Percentiles rank a stretch among this genome's conserved stretches.
These are phyloP conservation scores for Groenewaldozyma auringiensis DNA, from an alignment of 1,139 yeast species.

Conservation along the genomic window DNA sequence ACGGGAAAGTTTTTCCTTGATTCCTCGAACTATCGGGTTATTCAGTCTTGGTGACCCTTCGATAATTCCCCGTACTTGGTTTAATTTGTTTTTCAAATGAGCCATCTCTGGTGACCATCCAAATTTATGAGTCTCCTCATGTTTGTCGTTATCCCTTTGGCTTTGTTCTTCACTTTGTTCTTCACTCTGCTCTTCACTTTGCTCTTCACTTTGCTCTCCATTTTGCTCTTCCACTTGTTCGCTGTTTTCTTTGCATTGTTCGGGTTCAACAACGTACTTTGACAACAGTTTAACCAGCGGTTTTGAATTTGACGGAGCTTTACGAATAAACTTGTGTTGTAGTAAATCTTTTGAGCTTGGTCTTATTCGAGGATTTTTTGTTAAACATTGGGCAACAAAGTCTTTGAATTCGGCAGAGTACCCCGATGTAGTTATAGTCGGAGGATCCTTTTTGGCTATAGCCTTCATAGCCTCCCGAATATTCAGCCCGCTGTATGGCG, in stretches of 20 bases:
- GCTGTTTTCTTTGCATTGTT: neutral
- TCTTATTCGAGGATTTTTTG: conserved; percentile 48
- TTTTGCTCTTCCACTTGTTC: no score
- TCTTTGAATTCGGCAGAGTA: conserved; percentile 40
- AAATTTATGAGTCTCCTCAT: no score
- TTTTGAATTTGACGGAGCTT: neutral
- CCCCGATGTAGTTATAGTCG: conserved; percentile 36
- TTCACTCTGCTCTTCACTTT: no score
- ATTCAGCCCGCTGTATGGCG: conserved; percentile 51
- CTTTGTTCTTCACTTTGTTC: no score
- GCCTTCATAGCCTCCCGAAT: conserved; percentile 70
- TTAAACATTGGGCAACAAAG: conserved; percentile 53
- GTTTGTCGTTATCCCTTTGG: no score
- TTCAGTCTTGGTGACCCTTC: no score
- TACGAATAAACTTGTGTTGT: conserved; percentile 1
- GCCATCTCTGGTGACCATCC: neutral
- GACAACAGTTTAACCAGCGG: neutral
- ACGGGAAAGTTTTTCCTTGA: neutral
- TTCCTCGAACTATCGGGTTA: neutral
- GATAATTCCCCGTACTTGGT: no score
- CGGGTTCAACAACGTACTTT: neutral
- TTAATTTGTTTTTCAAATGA: neutral
- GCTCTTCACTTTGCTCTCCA: neutral
- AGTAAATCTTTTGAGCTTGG: conserved; percentile 22
- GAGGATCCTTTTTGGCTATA: conserved; percentile 65